Conservation (phyloP, 768 basidiomycete genomes). For the Chalciporus sphaerocephalus region DNA sequence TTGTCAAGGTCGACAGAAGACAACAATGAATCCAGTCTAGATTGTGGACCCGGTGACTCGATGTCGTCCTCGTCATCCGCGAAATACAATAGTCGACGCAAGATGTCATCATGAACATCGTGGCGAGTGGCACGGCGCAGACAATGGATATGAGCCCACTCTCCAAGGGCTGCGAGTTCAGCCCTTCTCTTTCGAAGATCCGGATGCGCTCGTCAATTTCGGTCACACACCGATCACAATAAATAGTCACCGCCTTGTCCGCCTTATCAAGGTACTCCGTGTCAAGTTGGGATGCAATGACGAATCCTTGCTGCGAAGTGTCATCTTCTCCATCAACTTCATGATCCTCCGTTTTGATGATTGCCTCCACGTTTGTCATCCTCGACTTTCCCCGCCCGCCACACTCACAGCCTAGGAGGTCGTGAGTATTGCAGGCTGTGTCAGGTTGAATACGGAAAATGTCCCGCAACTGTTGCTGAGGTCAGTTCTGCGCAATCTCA, state of each 20-base stretch:
- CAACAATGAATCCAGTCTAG: constrained; percentile 33
- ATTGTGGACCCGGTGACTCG: constrained; percentile 16
- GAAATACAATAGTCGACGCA: constrained; percentile 44
- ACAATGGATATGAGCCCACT: constrained; percentile 86
- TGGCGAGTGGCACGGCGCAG: constrained; percentile 42
- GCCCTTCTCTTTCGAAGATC: constrained; percentile 64
- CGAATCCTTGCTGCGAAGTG: constrained; percentile 45
- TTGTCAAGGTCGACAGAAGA: constrained; percentile 48
- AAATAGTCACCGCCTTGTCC: constrained; percentile 48
- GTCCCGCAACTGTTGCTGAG: constrained; percentile 64
- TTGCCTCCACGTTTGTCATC: constrained; percentile 1
- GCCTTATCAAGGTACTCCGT: constrained; percentile 39
- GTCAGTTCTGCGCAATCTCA: constrained; percentile 4
- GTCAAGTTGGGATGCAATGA: constrained; percentile 61
- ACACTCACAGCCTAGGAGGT: constrained; percentile 80
- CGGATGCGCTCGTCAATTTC: constrained; percentile 32
- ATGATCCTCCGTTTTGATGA: constrained; percentile 21
- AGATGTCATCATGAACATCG: constrained; percentile 60
- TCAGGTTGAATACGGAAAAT: constrained; percentile 83
- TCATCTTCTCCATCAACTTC: constrained; percentile 28
- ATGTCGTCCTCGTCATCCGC: constrained; percentile 13
- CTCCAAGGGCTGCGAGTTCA: constrained; percentile 64
- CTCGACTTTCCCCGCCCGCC: constrained; percentile 26
- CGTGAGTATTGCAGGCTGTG: constrained; percentile 88
- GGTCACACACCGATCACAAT: not conserved